phyloP scores from a whole-genome alignment of 75 land plant genomes.

The Cryptomeria japonica region DNA sequence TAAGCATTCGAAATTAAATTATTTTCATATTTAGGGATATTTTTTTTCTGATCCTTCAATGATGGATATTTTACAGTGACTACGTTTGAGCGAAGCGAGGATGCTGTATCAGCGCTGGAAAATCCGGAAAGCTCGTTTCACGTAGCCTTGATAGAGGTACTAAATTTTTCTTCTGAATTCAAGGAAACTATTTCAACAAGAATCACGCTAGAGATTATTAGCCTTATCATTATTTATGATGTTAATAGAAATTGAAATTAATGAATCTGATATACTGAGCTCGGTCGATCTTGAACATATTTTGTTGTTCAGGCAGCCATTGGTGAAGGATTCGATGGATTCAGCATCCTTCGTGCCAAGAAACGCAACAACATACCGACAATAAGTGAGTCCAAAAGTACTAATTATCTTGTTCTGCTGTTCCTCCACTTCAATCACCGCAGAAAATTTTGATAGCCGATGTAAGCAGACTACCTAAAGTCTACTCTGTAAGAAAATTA shows the following conservation, averaged over 20 bases:
- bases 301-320: conserved; percentile 12
- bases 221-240: background rate
- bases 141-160: conserved; percentile 20
- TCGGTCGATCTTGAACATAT: background rate
- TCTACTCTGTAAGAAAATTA: background rate
- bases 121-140: conserved; percentile 9
- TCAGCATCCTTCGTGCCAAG: conserved; percentile 13
- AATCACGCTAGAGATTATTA: too few species aligned
- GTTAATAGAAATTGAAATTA: too few species aligned
- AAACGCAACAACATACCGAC: conserved; percentile 4
- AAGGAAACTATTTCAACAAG: background rate
- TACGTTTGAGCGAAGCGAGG: conserved; percentile 17
- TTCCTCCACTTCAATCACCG: background rate
- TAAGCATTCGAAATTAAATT: too few species aligned
- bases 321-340: conserved; percentile 16
- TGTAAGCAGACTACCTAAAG: background rate
- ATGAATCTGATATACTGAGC: background rate
- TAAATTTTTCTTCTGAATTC: background rate
- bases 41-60: background rate
- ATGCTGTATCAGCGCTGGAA: conserved; percentile 15
- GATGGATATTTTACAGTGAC: conserved; percentile 3
- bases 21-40: background rate
- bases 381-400: conserved; percentile 13
- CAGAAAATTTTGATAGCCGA: background rate
- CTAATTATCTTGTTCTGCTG: background rate